A percentile compares a stretch with the other conserved stretches of the same genome.
Conservation (phyloP, 2,329 filamentous ascomycete genomes). For the Exophiala sp. region DNA sequence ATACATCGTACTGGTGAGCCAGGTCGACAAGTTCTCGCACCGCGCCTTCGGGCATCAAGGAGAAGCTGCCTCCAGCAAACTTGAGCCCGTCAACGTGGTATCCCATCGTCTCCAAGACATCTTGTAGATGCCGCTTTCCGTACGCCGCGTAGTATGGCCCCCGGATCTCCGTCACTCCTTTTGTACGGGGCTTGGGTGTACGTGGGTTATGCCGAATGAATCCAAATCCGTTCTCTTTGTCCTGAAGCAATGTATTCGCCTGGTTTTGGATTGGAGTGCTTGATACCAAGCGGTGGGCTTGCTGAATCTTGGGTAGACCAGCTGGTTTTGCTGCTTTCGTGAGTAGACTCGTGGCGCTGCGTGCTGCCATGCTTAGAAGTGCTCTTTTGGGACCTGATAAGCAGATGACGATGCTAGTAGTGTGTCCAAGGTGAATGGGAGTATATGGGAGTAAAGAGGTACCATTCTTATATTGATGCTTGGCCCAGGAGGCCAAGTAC, state of each 20-base stretch:
- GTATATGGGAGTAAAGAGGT: no score
- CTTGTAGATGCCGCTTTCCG: slow-evolving; percentile 48
- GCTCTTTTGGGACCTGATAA: background rate
- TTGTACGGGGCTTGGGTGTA: slow-evolving; percentile 45
- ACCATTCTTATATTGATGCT: no score
- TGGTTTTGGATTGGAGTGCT: slow-evolving; percentile 14
- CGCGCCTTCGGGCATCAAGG: slow-evolving; percentile 44
- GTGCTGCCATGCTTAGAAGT: background rate
- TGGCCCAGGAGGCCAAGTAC: no score
- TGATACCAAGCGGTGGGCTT: slow-evolving; percentile 16
- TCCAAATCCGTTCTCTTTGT: slow-evolving; percentile 46
- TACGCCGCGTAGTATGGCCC: slow-evolving; percentile 53
- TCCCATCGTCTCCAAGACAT: slow-evolving; percentile 52
- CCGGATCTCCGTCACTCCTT: slow-evolving; percentile 51
- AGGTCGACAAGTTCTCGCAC: slow-evolving; percentile 46
- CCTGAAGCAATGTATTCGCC: slow-evolving; percentile 42
- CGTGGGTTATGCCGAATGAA: slow-evolving; percentile 48
- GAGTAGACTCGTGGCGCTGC: slow-evolving; percentile 2
- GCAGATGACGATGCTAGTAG: background rate
- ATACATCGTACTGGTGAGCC: slow-evolving; percentile 46
- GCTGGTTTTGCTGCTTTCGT: slow-evolving; percentile 8
- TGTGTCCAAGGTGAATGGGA: no score
- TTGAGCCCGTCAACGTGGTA: slow-evolving; percentile 52
- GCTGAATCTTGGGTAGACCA: slow-evolving; percentile 6
- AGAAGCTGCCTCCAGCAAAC: slow-evolving; percentile 50